Percentiles rank a stretch among this genome's conserved stretches.
phyloP scores from a whole-genome alignment of 2,329 filamentous ascomycete species.

The Paramyrothecium roridum region DNA sequence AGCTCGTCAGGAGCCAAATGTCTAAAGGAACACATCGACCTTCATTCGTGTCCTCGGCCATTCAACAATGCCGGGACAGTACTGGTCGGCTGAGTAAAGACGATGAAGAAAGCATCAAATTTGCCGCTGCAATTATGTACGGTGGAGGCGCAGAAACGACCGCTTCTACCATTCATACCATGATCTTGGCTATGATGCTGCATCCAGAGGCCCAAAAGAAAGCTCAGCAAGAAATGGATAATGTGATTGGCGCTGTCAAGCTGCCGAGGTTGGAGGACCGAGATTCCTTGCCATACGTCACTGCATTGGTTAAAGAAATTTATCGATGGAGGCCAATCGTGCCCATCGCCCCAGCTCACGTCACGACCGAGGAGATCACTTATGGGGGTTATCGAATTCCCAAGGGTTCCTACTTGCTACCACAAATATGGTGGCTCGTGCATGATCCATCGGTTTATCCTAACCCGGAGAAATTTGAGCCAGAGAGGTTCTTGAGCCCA shows the following conservation, averaged over 20 bases:
- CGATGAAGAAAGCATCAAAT: slow-evolving; percentile 18
- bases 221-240: slow-evolving; percentile 38
- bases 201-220: slow-evolving; percentile 36
- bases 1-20: slow-evolving; percentile 25
- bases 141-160: slow-evolving; percentile 26
- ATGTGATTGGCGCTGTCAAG: slow-evolving; percentile 36
- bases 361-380: slow-evolving; percentile 23
- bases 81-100: slow-evolving; percentile 4
- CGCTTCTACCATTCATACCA: slow-evolving; percentile 14
- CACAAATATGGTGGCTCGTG: slow-evolving; percentile 32
- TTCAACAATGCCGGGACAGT: slow-evolving; percentile 11
- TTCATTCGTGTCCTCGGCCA: slow-evolving; percentile 22
- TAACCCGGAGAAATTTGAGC: slow-evolving; percentile 26
- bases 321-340: slow-evolving; percentile 26
- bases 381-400: slow-evolving; percentile 21
- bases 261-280: slow-evolving; percentile 40
- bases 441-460: slow-evolving; percentile 68
- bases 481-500: slow-evolving; percentile 17
- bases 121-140: slow-evolving; percentile 20
- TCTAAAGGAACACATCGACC: slow-evolving; percentile 5
- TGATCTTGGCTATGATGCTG: slow-evolving; percentile 42
- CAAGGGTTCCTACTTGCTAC: slow-evolving; percentile 18
- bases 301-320: slow-evolving; percentile 24
- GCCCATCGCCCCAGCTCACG: slow-evolving; percentile 33
- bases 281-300: slow-evolving; percentile 38